Evolutionary conservation across 2,329 filamentous ascomycete genomes (phyloP).

Genomic region (Emergomyces orientalis): DNA sequence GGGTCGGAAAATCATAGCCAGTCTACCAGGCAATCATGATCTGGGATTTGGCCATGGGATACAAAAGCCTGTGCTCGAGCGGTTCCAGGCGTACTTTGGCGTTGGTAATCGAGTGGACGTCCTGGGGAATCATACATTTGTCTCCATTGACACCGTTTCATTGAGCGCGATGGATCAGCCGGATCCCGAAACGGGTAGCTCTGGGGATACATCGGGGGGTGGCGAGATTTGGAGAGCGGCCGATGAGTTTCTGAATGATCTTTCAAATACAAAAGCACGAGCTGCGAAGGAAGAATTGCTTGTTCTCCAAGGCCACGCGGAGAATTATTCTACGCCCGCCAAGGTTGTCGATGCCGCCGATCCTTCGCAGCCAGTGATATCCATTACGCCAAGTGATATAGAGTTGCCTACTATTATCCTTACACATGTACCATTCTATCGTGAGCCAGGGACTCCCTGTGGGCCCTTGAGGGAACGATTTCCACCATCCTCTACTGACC

Average conservation of each 20-base stretch:
- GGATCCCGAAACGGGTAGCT: constrained; percentile 40
- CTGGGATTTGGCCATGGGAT: constrained; percentile 82
- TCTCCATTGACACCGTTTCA: constrained; percentile 82
- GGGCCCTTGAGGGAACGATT: constrained; percentile 77
- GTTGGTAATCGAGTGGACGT: constrained; percentile 85
- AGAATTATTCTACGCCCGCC: constrained; percentile 50
- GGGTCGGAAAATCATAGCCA: constrained; percentile 70
- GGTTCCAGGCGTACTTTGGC: constrained; percentile 84
- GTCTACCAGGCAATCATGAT: constrained; percentile 90
- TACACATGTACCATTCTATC: constrained; percentile 83
- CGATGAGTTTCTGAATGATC: constrained; percentile 62
- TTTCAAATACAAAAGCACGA: constrained; percentile 56
- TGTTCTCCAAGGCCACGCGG: constrained; percentile 51
- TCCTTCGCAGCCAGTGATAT: constrained; percentile 23
- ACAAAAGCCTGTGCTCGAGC: constrained; percentile 65
- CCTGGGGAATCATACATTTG: constrained; percentile 88
- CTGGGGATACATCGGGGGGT: constrained; percentile 44
- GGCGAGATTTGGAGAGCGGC: constrained; percentile 64
- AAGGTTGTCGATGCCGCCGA: constrained; percentile 49
- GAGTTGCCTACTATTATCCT: constrained; percentile 82
- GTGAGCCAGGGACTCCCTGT: constrained; percentile 72
- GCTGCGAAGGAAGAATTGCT: constrained; percentile 61
- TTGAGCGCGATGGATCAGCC: constrained; percentile 63
- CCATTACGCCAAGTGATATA: constrained; percentile 10
- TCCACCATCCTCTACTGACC: constrained; percentile 58